A percentile compares a stretch with the other conserved stretches of the same genome.
Conservation (phyloP, 495 filamentous ascomycete genomes). For the Talaromyces nanjingensis region DNA sequence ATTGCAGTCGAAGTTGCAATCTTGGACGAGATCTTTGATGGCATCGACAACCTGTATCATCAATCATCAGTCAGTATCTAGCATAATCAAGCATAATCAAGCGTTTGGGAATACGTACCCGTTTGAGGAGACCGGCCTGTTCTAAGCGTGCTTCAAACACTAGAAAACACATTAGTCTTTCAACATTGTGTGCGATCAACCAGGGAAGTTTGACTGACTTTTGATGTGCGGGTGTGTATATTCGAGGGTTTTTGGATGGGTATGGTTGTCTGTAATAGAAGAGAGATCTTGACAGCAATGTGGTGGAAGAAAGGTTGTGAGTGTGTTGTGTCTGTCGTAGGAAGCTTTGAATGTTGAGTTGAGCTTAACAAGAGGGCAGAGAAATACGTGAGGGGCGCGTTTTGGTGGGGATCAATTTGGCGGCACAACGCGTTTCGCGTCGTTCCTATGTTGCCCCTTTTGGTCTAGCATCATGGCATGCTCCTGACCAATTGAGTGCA, state of each 20-base stretch:
- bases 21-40: conserved; percentile 98
- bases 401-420: neutral
- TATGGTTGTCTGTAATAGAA: neutral
- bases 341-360: neutral
- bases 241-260: neutral
- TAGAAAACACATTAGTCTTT: conserved; percentile 20
- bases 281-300: no score
- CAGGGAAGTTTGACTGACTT: neutral
- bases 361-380: neutral
- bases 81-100: neutral
- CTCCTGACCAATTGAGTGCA: neutral
- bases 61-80: conserved; percentile 5
- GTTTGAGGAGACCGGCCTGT: conserved; percentile 91
- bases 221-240: neutral
- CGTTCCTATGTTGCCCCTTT: conserved; percentile 2
- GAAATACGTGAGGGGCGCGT: conserved; percentile 2
- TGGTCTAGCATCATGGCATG: neutral
- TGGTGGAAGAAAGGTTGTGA: neutral
- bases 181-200: neutral
- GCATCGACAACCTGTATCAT: conserved; percentile 80
- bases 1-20: conserved; percentile 99
- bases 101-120: conserved; percentile 51
- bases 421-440: neutral
- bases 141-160: conserved; percentile 97
- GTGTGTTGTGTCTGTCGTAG: neutral